Conservation (phyloP, 2,329 filamentous ascomycete species). For the Trichoderma koningii region DNA sequence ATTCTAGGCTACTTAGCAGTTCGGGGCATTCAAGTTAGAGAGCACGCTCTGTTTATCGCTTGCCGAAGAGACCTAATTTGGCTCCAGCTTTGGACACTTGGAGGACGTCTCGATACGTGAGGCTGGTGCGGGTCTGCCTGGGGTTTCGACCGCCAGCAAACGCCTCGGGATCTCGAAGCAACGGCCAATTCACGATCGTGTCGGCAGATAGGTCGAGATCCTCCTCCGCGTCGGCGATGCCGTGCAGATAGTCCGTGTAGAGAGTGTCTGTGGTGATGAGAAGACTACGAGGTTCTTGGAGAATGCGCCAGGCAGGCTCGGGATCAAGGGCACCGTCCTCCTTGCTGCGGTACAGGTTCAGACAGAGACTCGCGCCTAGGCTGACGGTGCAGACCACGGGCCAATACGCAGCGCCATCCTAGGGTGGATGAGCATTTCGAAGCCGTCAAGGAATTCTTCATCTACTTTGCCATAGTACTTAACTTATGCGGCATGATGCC, state of each 20-base stretch:
- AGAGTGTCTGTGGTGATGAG: conserved; percentile 70
- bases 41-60: conserved; percentile 35
- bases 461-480: conserved; percentile 35
- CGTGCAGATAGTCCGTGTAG: conserved; percentile 73
- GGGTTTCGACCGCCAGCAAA: conserved; percentile 56
- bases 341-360: conserved; percentile 72
- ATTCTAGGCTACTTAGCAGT: conserved; percentile 46
- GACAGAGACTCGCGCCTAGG: conserved; percentile 73
- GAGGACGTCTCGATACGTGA: conserved; percentile 85
- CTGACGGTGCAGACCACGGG: conserved; percentile 90
- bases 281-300: conserved; percentile 83
- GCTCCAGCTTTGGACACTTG: conserved; percentile 74
- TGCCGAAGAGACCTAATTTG: conserved; percentile 59
- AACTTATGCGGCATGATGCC: conserved; percentile 96
- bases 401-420: conserved; percentile 82
- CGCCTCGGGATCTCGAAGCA: conserved; percentile 55
- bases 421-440: conserved; percentile 39
- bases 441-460: conserved; percentile 5
- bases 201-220: conserved; percentile 65
- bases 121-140: conserved; percentile 65
- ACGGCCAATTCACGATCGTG: conserved; percentile 72
- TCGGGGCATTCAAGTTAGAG: background rate
- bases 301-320: conserved; percentile 57
- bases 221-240: conserved; percentile 65
- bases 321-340: conserved; percentile 59